phyloP scores from a whole-genome alignment of 1,284 basidiomycete species.

The Grifola frondosa region DNA sequence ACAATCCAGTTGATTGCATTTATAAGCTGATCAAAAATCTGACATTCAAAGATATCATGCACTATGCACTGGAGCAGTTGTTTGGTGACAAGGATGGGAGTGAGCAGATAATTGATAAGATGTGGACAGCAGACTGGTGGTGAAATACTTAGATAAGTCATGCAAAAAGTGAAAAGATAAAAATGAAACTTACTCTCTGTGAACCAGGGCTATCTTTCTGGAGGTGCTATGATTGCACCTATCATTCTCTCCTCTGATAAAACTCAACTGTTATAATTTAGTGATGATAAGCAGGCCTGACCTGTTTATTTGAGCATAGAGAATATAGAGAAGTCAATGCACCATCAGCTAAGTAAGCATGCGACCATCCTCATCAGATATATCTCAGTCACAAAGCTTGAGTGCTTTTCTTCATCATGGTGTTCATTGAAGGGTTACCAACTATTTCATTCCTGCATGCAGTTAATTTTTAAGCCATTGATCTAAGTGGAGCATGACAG shows the following conservation, averaged over 20 bases:
- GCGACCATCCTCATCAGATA: constrained; percentile 40
- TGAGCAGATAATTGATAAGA: constrained; percentile 32
- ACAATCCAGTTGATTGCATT: constrained; percentile 32
- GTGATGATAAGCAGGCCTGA: constrained; percentile 37
- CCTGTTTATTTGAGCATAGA: constrained; percentile 41
- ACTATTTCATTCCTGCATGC: constrained; percentile 43
- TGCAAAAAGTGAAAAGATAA: constrained; percentile 35
- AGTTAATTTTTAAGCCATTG: constrained; percentile 24
- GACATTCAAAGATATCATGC: constrained; percentile 25
- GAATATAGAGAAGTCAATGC: constrained; percentile 35
- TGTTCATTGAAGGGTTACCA: constrained; percentile 18
- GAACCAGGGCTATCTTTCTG: constrained; percentile 20
- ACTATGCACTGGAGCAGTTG: constrained; percentile 31
- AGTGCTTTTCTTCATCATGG: constrained; percentile 37
- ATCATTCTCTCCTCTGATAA: constrained; percentile 42
- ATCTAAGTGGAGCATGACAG: constrained; percentile 33
- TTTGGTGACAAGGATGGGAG: constrained; percentile 26
- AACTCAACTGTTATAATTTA: constrained; percentile 36
- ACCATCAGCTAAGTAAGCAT: constrained; percentile 27
- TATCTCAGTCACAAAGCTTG: constrained; percentile 39
- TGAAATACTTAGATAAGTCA: constrained; percentile 38
- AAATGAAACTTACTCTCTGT: neutral
- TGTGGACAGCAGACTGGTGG: constrained; percentile 44
- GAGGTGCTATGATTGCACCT: constrained; percentile 32
- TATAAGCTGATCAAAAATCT: constrained; percentile 33